Conservation (phyloP, 495 filamentous ascomycete species). For the Aspergillus baeticus region DNA sequence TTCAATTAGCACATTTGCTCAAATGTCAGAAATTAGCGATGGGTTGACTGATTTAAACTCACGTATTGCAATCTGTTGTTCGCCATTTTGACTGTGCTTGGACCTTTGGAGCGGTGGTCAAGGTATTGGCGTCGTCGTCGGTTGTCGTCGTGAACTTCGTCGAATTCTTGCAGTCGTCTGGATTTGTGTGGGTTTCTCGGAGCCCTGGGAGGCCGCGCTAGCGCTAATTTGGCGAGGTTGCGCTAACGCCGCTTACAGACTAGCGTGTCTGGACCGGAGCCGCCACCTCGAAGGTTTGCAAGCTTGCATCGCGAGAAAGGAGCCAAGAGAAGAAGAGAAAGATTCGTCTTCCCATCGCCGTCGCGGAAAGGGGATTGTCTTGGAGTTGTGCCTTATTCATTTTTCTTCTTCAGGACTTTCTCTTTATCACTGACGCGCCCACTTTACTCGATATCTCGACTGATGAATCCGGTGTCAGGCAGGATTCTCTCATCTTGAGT, state of each 20-base stretch:
- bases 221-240: conserved; percentile 47
- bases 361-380: conserved; percentile 56
- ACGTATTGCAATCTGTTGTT: conserved; percentile 75
- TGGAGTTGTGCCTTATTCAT: conserved; percentile 41
- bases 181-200: conserved; percentile 53
- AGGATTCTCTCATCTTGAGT: conserved; percentile 33
- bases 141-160: conserved; percentile 54
- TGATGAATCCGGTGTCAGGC: conserved; percentile 19
- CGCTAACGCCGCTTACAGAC: conserved; percentile 24
- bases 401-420: conserved; percentile 45
- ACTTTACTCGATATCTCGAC: conserved; percentile 6
- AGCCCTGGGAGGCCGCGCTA: conserved; percentile 39
- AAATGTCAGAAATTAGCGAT: neutral
- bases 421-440: conserved; percentile 23
- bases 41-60: conserved; percentile 32
- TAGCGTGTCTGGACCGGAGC: conserved; percentile 23
- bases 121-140: conserved; percentile 53
- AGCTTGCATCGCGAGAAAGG: conserved; percentile 30
- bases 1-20: conserved; percentile 23
- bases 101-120: conserved; percentile 43
- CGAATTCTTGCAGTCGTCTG: conserved; percentile 41
- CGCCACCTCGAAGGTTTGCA: conserved; percentile 43
- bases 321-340: conserved; percentile 14
- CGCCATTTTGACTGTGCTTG: conserved; percentile 59
- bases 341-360: conserved; percentile 27